Evolutionary conservation across 2,329 filamentous ascomycete genomes (phyloP).

Genomic region (Talaromyces sp.): DNA sequence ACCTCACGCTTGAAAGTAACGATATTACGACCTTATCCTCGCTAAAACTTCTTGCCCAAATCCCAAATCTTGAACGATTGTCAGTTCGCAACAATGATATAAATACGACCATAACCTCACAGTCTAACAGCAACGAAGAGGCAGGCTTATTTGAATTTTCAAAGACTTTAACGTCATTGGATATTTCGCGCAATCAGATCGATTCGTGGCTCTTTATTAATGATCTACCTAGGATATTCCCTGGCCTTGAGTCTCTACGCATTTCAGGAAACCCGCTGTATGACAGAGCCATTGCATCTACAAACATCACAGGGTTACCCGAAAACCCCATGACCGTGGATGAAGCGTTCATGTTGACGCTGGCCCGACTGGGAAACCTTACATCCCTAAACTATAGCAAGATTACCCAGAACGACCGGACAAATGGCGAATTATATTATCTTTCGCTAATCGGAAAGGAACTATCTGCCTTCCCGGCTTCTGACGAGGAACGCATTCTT

Average conservation of each 20-base stretch:
- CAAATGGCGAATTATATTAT: slow-evolving; percentile 91
- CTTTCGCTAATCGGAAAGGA: slow-evolving; percentile 77
- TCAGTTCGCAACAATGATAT: slow-evolving; percentile 74
- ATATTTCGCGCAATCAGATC: slow-evolving; percentile 69
- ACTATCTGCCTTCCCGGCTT: slow-evolving; percentile 43
- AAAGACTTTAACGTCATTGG: slow-evolving; percentile 57
- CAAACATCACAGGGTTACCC: slow-evolving; percentile 35
- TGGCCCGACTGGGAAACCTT: slow-evolving; percentile 68
- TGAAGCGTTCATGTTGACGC: slow-evolving; percentile 82
- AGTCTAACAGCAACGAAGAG: slow-evolving; percentile 20
- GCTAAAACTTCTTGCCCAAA: slow-evolving; percentile 47
- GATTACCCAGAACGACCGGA: slow-evolving; percentile 68
- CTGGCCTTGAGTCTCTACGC: slow-evolving; percentile 68
- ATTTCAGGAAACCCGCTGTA: slow-evolving; percentile 85
- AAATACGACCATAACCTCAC: slow-evolving; percentile 31
- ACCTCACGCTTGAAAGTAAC: slow-evolving; percentile 49
- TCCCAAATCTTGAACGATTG: slow-evolving; percentile 49
- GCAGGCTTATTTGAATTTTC: slow-evolving; percentile 48
- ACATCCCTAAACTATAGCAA: slow-evolving; percentile 55
- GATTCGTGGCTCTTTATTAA: slow-evolving; percentile 71
- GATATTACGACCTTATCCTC: slow-evolving; percentile 31
- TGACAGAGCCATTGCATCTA: slow-evolving; percentile 40
- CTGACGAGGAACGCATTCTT: slow-evolving; percentile 52
- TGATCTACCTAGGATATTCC: slow-evolving; percentile 61
- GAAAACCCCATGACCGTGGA: slow-evolving; percentile 53